Conservation (phyloP, 352 stramenopile species). For the Globisporangium barbulae region DNA sequence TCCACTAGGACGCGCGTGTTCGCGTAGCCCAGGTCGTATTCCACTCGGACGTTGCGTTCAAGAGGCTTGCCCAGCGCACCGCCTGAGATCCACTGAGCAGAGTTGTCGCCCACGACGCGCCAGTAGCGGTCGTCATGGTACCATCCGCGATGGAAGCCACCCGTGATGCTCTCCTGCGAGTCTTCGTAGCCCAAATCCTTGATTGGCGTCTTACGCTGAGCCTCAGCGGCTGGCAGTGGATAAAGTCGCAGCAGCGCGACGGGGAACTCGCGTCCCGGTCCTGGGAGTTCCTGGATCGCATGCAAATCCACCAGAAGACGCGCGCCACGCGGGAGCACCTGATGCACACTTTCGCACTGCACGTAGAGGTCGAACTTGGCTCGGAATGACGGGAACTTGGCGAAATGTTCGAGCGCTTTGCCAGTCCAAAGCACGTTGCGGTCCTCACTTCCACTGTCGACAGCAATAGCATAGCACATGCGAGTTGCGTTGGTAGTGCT, state of each 20-base stretch:
- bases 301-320: slow-evolving; percentile 3
- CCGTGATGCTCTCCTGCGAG: neutral
- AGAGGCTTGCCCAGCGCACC: neutral
- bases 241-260: slow-evolving; percentile 3
- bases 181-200: slow-evolving; percentile 1
- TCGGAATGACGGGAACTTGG: slow-evolving; percentile 4
- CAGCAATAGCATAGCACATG: neutral
- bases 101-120: neutral
- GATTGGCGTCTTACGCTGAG: neutral
- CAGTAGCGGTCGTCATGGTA: slow-evolving; percentile 9
- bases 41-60: neutral
- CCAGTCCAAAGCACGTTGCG: slow-evolving; percentile 3
- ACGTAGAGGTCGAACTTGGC: slow-evolving; percentile 6
- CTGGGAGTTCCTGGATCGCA: neutral
- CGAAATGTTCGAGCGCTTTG: neutral
- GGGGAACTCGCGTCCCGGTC: slow-evolving; percentile 4
- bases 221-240: neutral
- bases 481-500: neutral
- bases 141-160: slow-evolving; percentile 5
- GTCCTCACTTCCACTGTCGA: neutral
- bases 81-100: neutral
- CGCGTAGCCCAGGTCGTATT: neutral
- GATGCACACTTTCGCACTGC: slow-evolving; percentile 4
- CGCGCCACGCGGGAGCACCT: neutral
- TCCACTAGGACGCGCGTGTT: slow-evolving; percentile 6